Conservation (phyloP, 2,329 filamentous ascomycete species). For the Nakataea oryzae region DNA sequence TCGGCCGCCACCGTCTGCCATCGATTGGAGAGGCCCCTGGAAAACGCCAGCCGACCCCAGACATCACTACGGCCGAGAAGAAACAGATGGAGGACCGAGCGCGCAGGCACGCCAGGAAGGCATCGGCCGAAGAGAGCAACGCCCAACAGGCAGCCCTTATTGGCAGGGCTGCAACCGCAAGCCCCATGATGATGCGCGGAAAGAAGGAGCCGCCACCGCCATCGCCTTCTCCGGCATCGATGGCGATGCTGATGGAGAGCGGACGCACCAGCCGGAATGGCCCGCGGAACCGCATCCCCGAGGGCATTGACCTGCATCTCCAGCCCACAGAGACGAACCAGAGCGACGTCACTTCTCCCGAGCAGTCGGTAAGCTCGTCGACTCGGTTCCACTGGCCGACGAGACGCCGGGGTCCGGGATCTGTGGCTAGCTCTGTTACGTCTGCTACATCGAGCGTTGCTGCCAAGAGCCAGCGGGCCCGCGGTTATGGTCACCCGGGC, state of each 20-base stretch:
- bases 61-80: constrained; percentile 7
- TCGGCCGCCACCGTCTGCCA: constrained; percentile 55
- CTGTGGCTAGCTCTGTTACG: constrained; percentile 46
- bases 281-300: constrained; percentile 69
- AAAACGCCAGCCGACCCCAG: constrained; percentile 11
- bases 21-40: constrained; percentile 63
- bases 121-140: constrained; percentile 2
- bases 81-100: not conserved
- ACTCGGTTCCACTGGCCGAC: constrained; percentile 44
- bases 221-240: constrained; percentile 56
- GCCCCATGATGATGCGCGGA: constrained; percentile 52
- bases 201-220: constrained; percentile 46
- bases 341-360: constrained; percentile 44
- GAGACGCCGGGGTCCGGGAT: constrained; percentile 41
- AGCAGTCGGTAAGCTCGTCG: constrained; percentile 43
- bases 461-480: constrained; percentile 30
- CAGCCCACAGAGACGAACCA: constrained; percentile 35
- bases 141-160: constrained; percentile 19
- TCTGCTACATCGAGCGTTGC: constrained; percentile 43
- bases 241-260: constrained; percentile 48
- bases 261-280: constrained; percentile 53
- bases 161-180: constrained; percentile 56
- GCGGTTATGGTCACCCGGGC: constrained; percentile 30
- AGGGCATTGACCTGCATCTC: constrained; percentile 56
- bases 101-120: not conserved